A percentile compares a stretch with the other conserved stretches of the same genome.
phyloP scores from a whole-genome alignment of 208 protist species.

The Acanthamoeba castellanii region DNA sequence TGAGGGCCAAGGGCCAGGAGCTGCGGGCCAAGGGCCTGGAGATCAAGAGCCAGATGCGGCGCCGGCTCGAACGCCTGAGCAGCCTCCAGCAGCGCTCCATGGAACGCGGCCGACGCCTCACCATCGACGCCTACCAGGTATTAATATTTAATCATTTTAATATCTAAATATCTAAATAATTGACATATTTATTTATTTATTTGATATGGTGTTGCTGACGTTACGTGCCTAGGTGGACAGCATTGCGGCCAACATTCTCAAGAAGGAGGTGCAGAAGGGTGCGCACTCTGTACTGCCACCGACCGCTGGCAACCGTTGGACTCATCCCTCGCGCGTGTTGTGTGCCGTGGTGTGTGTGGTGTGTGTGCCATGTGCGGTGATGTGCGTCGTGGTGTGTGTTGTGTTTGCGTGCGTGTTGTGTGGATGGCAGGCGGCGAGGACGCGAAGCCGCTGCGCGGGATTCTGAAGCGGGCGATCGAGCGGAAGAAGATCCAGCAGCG shows the following conservation, averaged over 20 bases:
- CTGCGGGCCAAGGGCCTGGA: neutral
- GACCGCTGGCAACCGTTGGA: too few species aligned
- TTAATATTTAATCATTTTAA: too few species aligned
- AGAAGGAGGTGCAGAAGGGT: slow-evolving; percentile 30
- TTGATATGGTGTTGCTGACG: neutral
- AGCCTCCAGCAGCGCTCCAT: slow-evolving; percentile 5
- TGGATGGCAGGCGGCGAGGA: neutral
- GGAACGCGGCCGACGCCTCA: neutral
- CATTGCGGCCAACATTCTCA: neutral
- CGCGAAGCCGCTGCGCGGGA: neutral
- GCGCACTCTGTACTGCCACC: too few species aligned
- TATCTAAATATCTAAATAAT: too few species aligned
- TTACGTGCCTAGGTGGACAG: neutral
- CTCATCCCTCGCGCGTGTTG: too few species aligned
- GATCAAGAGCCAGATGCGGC: neutral
- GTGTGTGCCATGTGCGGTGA: too few species aligned
- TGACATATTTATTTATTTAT: too few species aligned
- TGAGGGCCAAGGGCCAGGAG: neutral
- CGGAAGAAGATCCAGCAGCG: slow-evolving; percentile 27
- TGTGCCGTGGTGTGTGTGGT: too few species aligned
- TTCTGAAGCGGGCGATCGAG: neutral
- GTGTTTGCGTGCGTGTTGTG: too few species aligned
- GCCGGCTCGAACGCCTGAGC: neutral
- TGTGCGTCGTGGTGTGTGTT: too few species aligned
- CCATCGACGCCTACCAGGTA: slow-evolving; percentile 20